phyloP scores from a whole-genome alignment of 208 protist genomes.

The Strigomonas galati region DNA sequence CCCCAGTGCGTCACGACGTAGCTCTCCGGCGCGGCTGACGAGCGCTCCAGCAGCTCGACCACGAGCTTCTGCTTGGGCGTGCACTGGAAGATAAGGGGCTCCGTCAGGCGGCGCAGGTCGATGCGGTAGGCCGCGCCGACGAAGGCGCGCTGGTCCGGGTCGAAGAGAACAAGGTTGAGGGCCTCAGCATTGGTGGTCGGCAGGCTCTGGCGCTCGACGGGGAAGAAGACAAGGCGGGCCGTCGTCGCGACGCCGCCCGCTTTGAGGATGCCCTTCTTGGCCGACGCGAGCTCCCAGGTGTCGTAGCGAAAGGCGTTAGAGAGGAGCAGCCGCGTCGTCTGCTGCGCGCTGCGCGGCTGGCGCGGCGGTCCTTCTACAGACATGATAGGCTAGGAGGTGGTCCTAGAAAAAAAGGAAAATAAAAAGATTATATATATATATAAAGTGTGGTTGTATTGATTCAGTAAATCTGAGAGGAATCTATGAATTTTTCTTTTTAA shows the following conservation, averaged over 20 bases:
- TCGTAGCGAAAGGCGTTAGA: conserved; percentile 85
- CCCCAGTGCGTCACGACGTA: conserved; percentile 67
- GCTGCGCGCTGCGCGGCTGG: conserved; percentile 68
- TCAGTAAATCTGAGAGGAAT: not conserved
- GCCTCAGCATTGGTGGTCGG: conserved; percentile 27
- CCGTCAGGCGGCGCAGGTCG: conserved; percentile 18
- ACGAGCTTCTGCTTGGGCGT: conserved; percentile 49
- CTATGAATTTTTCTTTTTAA: not conserved
- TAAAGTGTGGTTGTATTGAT: no score
- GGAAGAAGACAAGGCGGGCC: conserved; percentile 34
- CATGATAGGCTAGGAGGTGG: not conserved
- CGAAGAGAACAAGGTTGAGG: conserved; percentile 73
- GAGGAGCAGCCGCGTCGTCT: conserved; percentile 76
- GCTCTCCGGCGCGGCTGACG: conserved; percentile 32
- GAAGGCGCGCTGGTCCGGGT: conserved; percentile 46
- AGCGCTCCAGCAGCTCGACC: conserved; percentile 61
- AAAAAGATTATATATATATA: no score
- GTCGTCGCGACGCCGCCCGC: conserved; percentile 32
- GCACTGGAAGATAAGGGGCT: conserved; percentile 61
- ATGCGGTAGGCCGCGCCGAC: conserved; percentile 69
- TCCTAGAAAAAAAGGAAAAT: not conserved
- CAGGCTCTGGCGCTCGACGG: conserved; percentile 24
- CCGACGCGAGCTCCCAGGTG: conserved; percentile 69
- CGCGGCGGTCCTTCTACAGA: conserved; percentile 17
- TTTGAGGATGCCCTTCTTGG: conserved; percentile 30